Percentiles rank a stretch among this genome's conserved stretches.
These are phyloP conservation scores for Pseudogymnoascus sp. DNA, from an alignment of 2,329 filamentous ascomycete genomes.

Conservation along the genomic window DNA sequence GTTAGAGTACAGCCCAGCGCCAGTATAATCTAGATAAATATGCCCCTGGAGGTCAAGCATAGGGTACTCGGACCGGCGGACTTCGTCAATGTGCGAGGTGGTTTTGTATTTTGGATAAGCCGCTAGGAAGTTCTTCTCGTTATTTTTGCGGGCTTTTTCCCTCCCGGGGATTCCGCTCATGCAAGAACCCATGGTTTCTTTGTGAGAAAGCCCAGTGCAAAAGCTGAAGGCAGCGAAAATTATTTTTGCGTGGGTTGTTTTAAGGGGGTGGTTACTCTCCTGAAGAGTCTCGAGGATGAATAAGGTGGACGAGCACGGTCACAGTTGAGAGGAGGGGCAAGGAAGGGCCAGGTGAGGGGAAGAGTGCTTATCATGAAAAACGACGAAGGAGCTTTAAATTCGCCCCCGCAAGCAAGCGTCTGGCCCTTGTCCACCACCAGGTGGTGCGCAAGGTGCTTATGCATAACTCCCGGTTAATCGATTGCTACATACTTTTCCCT, in stretches of 20 bases:
- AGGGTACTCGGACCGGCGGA: slow-evolving; percentile 30
- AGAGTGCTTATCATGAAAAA: not conserved
- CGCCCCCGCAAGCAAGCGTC: not conserved
- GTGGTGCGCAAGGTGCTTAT: not conserved
- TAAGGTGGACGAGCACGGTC: not conserved
- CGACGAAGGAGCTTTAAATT: not conserved
- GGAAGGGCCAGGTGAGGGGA: not conserved
- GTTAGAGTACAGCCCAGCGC: slow-evolving; percentile 31
- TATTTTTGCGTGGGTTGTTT: not conserved
- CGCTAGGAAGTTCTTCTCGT: not conserved
- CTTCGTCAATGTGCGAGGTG: slow-evolving; percentile 28
- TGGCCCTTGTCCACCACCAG: not conserved
- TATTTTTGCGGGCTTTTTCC: not conserved
- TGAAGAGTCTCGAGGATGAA: not conserved
- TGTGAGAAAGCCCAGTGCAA: not conserved
- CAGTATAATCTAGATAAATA: slow-evolving; percentile 37
- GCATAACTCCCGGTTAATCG: not conserved
- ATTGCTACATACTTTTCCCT: not conserved
- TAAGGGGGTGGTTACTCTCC: not conserved
- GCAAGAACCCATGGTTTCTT: not conserved
- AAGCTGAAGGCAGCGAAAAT: not conserved
- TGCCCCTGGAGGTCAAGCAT: slow-evolving; percentile 34
- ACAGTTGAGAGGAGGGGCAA: not conserved
- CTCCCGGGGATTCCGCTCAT: not conserved
- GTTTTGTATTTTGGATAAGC: slow-evolving; percentile 30